phyloP scores from a whole-genome alignment of 345 rosid genomes.

The Linum trigynum region DNA sequence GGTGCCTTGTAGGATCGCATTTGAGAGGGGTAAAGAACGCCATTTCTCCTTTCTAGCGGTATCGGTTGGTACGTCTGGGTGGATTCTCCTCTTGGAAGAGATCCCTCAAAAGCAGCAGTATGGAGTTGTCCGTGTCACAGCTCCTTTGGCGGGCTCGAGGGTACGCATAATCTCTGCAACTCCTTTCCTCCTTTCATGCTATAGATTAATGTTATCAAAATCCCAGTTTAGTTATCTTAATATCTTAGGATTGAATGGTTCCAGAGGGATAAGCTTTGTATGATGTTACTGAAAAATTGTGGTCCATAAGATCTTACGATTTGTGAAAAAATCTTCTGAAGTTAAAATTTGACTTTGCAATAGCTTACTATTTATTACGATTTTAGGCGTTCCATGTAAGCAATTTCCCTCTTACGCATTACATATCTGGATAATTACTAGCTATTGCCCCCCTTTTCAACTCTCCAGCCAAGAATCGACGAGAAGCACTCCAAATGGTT shows the following conservation, averaged over 20 bases:
- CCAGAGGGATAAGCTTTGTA: too few species aligned
- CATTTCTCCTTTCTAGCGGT: slow-evolving; percentile 60
- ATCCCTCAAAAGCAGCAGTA: slow-evolving; percentile 44
- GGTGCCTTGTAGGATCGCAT: slow-evolving; percentile 83
- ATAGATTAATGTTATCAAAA: too few species aligned
- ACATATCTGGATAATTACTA: background rate
- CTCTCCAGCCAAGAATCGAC: slow-evolving; percentile 65
- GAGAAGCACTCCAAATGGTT: slow-evolving; percentile 80
- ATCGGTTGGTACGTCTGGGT: slow-evolving; percentile 62
- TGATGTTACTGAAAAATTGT: too few species aligned
- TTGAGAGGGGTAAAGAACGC: slow-evolving; percentile 91
- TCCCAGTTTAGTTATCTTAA: too few species aligned
- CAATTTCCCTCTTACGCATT: too few species aligned
- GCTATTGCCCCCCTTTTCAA: slow-evolving; percentile 6
- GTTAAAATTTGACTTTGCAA: too few species aligned
- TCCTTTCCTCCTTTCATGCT: background rate
- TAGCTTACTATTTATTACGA: too few species aligned
- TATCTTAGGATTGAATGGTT: too few species aligned
- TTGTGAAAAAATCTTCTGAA: too few species aligned
- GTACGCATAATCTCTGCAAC: slow-evolving; percentile 30
- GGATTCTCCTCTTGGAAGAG: slow-evolving; percentile 85
- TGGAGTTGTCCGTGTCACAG: slow-evolving; percentile 67
- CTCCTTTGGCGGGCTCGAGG: slow-evolving; percentile 79
- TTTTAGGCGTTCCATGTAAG: too few species aligned
- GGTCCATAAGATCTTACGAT: too few species aligned